phyloP scores from a whole-genome alignment of 202 grass and related monocot species.

The Cymbopogon flexuosus region DNA sequence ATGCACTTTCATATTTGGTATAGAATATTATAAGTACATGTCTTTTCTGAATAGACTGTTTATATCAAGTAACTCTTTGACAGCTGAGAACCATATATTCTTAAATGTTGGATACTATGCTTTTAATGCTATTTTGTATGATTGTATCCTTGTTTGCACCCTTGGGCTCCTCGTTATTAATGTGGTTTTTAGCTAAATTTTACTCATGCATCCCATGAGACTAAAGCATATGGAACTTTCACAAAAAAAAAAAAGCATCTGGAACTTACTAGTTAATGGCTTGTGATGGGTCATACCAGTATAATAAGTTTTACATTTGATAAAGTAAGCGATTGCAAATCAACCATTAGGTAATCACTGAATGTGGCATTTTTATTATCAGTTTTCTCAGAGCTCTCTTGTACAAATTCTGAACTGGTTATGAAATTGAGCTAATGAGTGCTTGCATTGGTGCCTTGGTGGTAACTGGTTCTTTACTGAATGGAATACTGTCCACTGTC shows the following conservation, averaged over 20 bases:
- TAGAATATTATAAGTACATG: not conserved
- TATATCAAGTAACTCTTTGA: not conserved
- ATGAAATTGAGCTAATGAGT: not conserved
- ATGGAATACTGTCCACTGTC: slow-evolving; percentile 18
- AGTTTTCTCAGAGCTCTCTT: not conserved
- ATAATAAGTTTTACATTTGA: not conserved
- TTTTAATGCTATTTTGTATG: slow-evolving; percentile 2
- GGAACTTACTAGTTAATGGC: slow-evolving; percentile 1
- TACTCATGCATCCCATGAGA: not conserved
- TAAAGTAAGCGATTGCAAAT: not conserved
- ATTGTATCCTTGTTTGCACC: not conserved
- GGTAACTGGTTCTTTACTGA: not conserved
- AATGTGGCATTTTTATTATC: slow-evolving; percentile 10
- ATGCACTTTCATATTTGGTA: slow-evolving; percentile 9
- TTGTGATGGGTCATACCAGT: not conserved
- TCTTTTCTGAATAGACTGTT: slow-evolving; percentile 2
- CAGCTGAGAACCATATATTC: not conserved
- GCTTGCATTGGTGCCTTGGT: not conserved
- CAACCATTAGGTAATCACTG: not conserved
- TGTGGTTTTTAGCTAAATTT: slow-evolving; percentile 20
- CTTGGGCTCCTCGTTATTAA: not conserved
- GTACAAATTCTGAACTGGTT: not conserved
- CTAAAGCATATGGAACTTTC: not conserved
- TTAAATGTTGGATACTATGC: not conserved
- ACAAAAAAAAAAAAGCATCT: not conserved